Evolutionary conservation across 139 green algal species (phyloP), one percentile per base, ranked within the genome.

Genomic region (Mesotaenium endlicherianum): DNA sequence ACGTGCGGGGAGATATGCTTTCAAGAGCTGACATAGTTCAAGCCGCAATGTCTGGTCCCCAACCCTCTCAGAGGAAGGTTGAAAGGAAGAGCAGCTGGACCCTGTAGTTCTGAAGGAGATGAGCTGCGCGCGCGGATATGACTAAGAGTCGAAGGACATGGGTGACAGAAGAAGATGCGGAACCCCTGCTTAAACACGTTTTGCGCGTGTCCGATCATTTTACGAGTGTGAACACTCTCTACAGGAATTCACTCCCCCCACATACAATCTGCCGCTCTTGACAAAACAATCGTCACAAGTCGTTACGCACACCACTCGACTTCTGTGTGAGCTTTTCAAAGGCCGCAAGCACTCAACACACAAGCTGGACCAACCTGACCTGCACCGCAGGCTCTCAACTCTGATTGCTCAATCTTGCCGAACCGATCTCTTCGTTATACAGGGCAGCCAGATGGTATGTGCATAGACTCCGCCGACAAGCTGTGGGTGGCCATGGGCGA

Each of bases 401-500:
- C 20, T 26, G 26, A 34, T 26, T 64, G 20, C 50, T 20, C 36
- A 16, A 75, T 45, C 16, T 38, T 75, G 31, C 64, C 17, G 36
- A 64, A 64, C 20, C 50, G 50, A 64, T 64, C 20, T 64, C 20
- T 64, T 64, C 50, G 50, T 20, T 64, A 26, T 1, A 36, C 72
- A 81, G 81, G 81, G 3, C n/a, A 77, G 41, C 90, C 90, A 1
- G 89, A 94, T 59, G 91, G 91, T 47, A 93, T 93, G 83, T 87
- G 86, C 38, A 91, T 94, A 11, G 86, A 91, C 30, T 49, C 68
- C 45, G 71, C 80, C n/a, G 91, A 88, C 67, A 93, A 92, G 68
- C 70, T 94, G 20, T 94, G 91, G 91, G 85, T 94, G 42, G 91
- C 90, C 0, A 80, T 93, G 1, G 90, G 80, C 1, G 91, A 94